These are phyloP conservation scores for Didymellaceae sp. DNA, from an alignment of 2,329 filamentous ascomycete species.

Conservation along the genomic window DNA sequence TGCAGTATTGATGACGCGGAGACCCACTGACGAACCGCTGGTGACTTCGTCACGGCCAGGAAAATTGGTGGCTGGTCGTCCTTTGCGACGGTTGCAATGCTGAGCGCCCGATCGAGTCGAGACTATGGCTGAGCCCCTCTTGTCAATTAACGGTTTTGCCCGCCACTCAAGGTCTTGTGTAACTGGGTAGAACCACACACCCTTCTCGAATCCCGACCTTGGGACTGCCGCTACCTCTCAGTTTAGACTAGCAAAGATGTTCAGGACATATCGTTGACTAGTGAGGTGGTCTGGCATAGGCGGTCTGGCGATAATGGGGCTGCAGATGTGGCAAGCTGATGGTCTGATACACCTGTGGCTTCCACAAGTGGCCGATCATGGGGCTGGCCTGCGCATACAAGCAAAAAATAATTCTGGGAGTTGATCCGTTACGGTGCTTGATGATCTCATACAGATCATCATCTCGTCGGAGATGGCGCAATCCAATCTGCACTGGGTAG, in stretches of 20 bases:
- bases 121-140: constrained; percentile 4
- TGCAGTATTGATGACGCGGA: constrained; percentile 1
- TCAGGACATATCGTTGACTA: too few species aligned
- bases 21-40: constrained; percentile 4
- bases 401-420: too few species aligned
- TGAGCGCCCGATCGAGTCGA: constrained; percentile 8
- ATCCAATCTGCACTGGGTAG: too few species aligned
- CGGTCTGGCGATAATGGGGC: too few species aligned
- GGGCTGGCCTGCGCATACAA: too few species aligned
- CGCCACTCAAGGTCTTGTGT: constrained; percentile 8
- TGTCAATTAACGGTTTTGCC: constrained; percentile 14
- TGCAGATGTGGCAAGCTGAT: too few species aligned
- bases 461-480: too few species aligned
- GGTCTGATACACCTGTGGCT: too few species aligned
- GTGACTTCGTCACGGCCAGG: constrained; percentile 10
- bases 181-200: not conserved
- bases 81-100: constrained; percentile 18
- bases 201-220: not conserved
- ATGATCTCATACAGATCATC: too few species aligned
- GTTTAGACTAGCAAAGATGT: not conserved
- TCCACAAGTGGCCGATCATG: too few species aligned
- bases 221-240: not conserved
- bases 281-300: too few species aligned
- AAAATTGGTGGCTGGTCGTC: constrained; percentile 16
- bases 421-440: too few species aligned